phyloP scores from a whole-genome alignment of 768 basidiomycete genomes.

The Termitomyces sp. region DNA sequence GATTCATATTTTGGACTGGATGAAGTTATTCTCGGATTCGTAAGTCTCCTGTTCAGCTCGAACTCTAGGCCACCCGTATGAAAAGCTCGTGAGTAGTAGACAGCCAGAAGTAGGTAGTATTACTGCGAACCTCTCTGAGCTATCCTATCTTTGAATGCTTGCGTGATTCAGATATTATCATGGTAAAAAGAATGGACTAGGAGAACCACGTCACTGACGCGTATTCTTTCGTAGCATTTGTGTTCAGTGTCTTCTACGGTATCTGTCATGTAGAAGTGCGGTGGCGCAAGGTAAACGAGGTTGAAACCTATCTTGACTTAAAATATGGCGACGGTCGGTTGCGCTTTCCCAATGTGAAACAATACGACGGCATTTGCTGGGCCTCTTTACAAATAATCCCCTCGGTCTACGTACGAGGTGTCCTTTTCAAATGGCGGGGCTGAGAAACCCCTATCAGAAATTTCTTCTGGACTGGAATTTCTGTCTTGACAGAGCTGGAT shows the following conservation, averaged over 20 bases:
- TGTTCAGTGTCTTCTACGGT: too few relatives aligned
- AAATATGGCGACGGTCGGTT: background rate
- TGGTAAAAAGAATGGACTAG: too few relatives aligned
- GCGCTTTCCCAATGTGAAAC: background rate
- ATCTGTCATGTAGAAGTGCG: background rate
- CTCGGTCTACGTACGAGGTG: too few relatives aligned
- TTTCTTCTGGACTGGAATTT: too few relatives aligned
- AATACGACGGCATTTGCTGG: background rate
- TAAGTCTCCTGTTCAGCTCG: background rate
- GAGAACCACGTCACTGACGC: background rate
- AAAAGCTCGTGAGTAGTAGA: background rate
- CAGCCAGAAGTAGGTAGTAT: too few relatives aligned
- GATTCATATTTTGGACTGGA: background rate
- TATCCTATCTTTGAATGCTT: background rate
- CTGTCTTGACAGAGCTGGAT: too few relatives aligned
- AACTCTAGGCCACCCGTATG: background rate
- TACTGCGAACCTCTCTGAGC: background rate
- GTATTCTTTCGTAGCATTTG: background rate
- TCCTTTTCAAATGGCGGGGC: background rate
- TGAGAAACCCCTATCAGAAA: background rate
- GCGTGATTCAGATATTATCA: too few relatives aligned
- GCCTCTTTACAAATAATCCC: background rate
- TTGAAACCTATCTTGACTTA: background rate
- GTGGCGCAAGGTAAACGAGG: background rate
- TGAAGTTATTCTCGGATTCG: background rate